Evolutionary conservation across 1,284 basidiomycete species (phyloP).

Genomic region (Ustilago shanxiensis): DNA sequence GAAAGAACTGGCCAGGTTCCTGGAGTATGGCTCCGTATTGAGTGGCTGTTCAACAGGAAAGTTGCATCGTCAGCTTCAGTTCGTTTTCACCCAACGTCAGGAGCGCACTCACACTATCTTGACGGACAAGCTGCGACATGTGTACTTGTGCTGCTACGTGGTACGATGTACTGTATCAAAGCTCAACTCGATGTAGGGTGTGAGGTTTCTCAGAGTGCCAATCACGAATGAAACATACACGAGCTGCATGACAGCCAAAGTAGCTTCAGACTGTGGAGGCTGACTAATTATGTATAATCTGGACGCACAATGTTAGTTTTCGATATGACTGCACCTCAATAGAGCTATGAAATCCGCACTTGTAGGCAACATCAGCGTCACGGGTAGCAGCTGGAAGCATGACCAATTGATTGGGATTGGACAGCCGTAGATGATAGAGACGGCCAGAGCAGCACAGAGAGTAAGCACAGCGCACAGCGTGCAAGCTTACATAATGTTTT

Average conservation of each 20-base stretch:
- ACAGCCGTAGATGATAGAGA: too few species aligned
- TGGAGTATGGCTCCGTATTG: slow-evolving; percentile 47
- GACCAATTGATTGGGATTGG: too few species aligned
- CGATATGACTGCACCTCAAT: too few species aligned
- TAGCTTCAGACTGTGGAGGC: slow-evolving; percentile 15
- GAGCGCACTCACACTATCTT: slow-evolving; percentile 23
- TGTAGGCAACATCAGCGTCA: too few species aligned
- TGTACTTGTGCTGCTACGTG: neutral
- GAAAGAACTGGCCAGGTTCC: slow-evolving; percentile 24
- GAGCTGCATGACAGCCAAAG: neutral
- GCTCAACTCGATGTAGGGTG: neutral
- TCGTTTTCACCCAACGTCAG: neutral
- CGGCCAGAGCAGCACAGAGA: too few species aligned
- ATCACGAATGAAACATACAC: neutral
- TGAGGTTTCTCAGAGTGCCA: too few species aligned
- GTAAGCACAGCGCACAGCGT: neutral
- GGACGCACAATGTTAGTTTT: too few species aligned
- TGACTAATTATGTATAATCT: slow-evolving; percentile 10
- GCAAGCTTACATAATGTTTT: slow-evolving; percentile 4
- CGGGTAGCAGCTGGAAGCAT: too few species aligned
- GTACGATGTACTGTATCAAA: neutral
- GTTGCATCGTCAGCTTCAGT: neutral
- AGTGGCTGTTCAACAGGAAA: slow-evolving; percentile 29
- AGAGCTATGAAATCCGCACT: too few species aligned
- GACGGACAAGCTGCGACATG: slow-evolving; percentile 32